Evolutionary conservation across 257 asterid genomes (phyloP), one percentile per base, ranked within the genome.

Genomic region (Salvia rosmarinus): DNA sequence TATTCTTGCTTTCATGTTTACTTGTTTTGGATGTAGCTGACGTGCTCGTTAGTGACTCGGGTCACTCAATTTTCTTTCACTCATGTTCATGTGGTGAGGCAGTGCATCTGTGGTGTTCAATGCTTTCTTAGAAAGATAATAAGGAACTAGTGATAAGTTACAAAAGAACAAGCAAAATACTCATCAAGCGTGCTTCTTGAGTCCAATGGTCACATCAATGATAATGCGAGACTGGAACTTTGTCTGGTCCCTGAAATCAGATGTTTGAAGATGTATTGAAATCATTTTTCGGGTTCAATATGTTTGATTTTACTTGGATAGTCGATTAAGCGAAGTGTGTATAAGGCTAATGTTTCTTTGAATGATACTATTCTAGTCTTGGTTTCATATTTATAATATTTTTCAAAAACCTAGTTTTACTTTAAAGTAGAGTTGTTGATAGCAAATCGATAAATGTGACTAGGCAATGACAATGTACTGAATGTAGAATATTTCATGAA

Each of bases 11-110:
- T 43, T 63, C 39, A 19, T 64, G 35, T 44, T 43, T 63, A 20
- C 61, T 54, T 54, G 30, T 52, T 49, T 43, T 61, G 55, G 51
- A 54, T 73, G 40, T 63, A 64, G 58, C 19, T 52, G 37, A 12
- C 25, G 6, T 30, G 28, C 34, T 30, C 49, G 11, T 52, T 34
- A 32, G 75, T 11, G 62, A 50, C 51, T 76, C 9, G 13, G 37
- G 25, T 25, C 39, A 21, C 57, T n/a, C 17, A 3, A 65, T 39
- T 71, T 37, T 55, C 68, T 16, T 44, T 54, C 30, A 20, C 5
- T 21, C 5, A 19, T 52, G 30, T 9, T 44, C 8, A 6, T 35
- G 19, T 10, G 25, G 17, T n/a, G 21, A 40, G 50, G 17, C 50
- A 13, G 6, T 13, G 17, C 17, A 43, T 43, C 20, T 16, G 14